Conservation (phyloP, 495 filamentous ascomycete genomes). For the Podospora tetraspora region DNA sequence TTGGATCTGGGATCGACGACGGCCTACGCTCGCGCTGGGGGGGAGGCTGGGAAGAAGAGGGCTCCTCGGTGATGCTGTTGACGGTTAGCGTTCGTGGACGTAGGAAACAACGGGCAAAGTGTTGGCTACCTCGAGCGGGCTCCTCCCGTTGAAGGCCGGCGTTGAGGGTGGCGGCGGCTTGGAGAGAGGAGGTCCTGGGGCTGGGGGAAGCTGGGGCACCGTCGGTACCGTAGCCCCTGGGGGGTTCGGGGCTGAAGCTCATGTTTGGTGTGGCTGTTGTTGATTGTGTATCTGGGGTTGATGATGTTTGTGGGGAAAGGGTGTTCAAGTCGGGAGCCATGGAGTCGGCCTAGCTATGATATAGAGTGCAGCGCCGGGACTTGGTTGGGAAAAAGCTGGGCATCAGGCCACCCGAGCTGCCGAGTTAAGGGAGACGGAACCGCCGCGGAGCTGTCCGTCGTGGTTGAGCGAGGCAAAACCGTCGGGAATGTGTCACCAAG, state of each 20-base stretch:
- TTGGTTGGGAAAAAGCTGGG: neutral
- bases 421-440: neutral
- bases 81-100: slow-evolving; percentile 15
- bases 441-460: neutral
- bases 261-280: slow-evolving; percentile 27
- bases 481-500: too few relatives aligned
- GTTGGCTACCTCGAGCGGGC: slow-evolving; percentile 46
- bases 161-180: slow-evolving; percentile 64
- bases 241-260: slow-evolving; percentile 44
- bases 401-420: neutral
- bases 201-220: slow-evolving; percentile 46
- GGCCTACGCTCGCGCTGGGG: slow-evolving; percentile 48
- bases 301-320: slow-evolving; percentile 58
- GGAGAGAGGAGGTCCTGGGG: slow-evolving; percentile 58
- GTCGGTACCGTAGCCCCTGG: slow-evolving; percentile 21
- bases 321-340: slow-evolving; percentile 66
- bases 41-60: slow-evolving; percentile 49
- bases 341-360: neutral
- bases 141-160: slow-evolving; percentile 62
- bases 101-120: neutral
- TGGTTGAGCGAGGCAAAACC: neutral
- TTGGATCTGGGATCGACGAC: slow-evolving; percentile 62
- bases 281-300: slow-evolving; percentile 26
- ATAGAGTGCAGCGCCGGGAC: too few relatives aligned
- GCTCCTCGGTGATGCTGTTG: slow-evolving; percentile 49